phyloP scores from a whole-genome alignment of 2,329 filamentous ascomycete species.

The Pseudocercospora vitis region DNA sequence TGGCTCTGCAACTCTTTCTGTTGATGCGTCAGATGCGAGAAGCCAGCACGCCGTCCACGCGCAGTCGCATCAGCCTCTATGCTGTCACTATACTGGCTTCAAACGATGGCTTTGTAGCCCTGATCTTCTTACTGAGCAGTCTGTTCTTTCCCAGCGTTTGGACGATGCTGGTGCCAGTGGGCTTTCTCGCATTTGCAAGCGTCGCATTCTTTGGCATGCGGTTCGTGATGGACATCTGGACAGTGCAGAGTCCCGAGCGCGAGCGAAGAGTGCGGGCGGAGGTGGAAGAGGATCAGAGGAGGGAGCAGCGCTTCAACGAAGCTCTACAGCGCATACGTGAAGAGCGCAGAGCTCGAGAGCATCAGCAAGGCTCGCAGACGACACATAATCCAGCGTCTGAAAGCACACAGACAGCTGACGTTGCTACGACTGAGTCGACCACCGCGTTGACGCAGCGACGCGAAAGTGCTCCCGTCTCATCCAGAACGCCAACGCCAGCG shows the following conservation, averaged over 20 bases:
- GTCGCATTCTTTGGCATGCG: slow-evolving; percentile 64
- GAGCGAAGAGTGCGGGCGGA: slow-evolving; percentile 46
- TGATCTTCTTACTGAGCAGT: slow-evolving; percentile 55
- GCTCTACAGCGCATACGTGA: slow-evolving; percentile 28
- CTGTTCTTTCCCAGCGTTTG: slow-evolving; percentile 58
- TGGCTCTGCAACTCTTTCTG: slow-evolving; percentile 56
- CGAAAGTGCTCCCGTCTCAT: no score
- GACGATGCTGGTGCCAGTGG: slow-evolving; percentile 55
- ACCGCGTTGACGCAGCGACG: no score
- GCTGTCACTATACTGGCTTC: slow-evolving; percentile 62
- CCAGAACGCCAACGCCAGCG: no score
- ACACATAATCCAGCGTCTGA: slow-evolving; percentile 13
- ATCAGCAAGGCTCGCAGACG: slow-evolving; percentile 7
- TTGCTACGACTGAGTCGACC: background rate
- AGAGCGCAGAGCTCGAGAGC: slow-evolving; percentile 23
- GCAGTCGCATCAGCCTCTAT: slow-evolving; percentile 64
- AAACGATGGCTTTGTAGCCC: slow-evolving; percentile 60
- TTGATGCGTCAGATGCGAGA: slow-evolving; percentile 64
- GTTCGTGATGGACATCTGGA: slow-evolving; percentile 68
- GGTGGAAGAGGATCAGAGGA: slow-evolving; percentile 37
- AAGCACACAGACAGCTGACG: background rate
- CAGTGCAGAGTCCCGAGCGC: slow-evolving; percentile 57
- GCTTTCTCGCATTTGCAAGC: slow-evolving; percentile 61
- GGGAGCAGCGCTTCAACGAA: slow-evolving; percentile 27
- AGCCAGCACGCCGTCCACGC: slow-evolving; percentile 63